These are phyloP conservation scores for Cephaloascus fragrans DNA, from an alignment of 805 yeast genomes.

Conservation along the genomic window DNA sequence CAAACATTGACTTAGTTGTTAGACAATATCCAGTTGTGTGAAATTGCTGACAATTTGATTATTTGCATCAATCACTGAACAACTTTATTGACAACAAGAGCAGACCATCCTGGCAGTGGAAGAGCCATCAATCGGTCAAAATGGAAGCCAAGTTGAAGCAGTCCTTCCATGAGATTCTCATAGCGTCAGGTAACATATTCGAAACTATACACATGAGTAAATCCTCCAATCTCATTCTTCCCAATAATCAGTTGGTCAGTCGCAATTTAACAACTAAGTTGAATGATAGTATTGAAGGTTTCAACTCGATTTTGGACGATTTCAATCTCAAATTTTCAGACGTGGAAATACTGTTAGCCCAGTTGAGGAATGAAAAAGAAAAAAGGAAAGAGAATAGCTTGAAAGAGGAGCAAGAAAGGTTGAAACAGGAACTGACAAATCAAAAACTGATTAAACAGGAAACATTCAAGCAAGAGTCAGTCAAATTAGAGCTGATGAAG, in stretches of 20 bases:
- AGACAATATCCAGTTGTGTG: too few relatives aligned
- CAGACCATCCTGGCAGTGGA: too few relatives aligned
- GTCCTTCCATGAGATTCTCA: not conserved
- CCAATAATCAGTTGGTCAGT: not conserved
- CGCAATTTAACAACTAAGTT: not conserved
- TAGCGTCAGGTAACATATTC: not conserved
- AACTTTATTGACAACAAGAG: too few relatives aligned
- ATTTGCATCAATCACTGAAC: too few relatives aligned
- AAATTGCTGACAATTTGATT: too few relatives aligned
- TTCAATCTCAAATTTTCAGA: not conserved
- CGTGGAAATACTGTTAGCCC: not conserved
- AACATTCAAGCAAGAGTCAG: slow-evolving; percentile 6
- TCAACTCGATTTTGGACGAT: not conserved
- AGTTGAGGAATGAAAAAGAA: slow-evolving; percentile 24
- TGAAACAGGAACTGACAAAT: slow-evolving; percentile 5
- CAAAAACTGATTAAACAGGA: too few relatives aligned
- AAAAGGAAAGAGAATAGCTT: slow-evolving; percentile 22
- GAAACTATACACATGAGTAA: not conserved
- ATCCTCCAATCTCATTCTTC: not conserved
- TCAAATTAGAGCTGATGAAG: too few relatives aligned
- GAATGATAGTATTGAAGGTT: not conserved
- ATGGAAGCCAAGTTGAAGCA: not conserved
- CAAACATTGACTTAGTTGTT: too few relatives aligned
- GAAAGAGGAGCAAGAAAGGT: slow-evolving; percentile 18
- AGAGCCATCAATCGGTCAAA: too few relatives aligned